phyloP scores from a whole-genome alignment of 2,329 filamentous ascomycete species.

The Zymoseptoria tritici region DNA sequence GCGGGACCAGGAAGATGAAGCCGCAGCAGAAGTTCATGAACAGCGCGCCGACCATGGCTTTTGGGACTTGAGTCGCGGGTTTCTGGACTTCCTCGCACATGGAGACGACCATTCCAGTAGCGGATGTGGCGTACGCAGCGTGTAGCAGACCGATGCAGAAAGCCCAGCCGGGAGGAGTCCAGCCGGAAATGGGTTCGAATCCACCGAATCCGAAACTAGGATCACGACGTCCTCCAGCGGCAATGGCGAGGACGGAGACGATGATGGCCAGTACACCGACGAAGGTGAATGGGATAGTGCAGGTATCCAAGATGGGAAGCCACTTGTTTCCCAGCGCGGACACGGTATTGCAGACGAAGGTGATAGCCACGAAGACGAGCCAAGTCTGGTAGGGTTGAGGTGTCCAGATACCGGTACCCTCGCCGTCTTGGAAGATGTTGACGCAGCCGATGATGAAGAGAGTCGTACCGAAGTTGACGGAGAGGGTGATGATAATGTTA shows the following conservation, averaged over 20 bases:
- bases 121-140: conserved; percentile 66
- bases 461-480: conserved; percentile 69
- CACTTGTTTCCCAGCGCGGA: conserved; percentile 48
- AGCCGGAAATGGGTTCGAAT: conserved; percentile 62
- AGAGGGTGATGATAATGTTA: conserved; percentile 74
- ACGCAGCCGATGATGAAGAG: conserved; percentile 49
- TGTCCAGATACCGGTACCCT: conserved; percentile 36
- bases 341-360: conserved; percentile 44
- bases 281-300: conserved; percentile 69
- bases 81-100: conserved; percentile 68
- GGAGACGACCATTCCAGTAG: conserved; percentile 71
- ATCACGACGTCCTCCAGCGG: conserved; percentile 58
- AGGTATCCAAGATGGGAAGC: conserved; percentile 58
- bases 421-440: conserved; percentile 45
- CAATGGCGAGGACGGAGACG: conserved; percentile 55
- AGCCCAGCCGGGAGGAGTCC: conserved; percentile 61
- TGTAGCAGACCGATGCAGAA: conserved; percentile 67
- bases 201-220: conserved; percentile 59
- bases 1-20: conserved; percentile 59
- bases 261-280: conserved; percentile 60
- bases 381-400: conserved; percentile 38
- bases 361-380: conserved; percentile 44
- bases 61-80: conserved; percentile 61
- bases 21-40: conserved; percentile 60
- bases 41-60: conserved; percentile 60